A percentile compares a stretch with the other conserved stretches of the same genome.
These are phyloP conservation scores for Ceratocystis diversiconidia DNA, from an alignment of 2,329 filamentous ascomycete species.

Conservation along the genomic window DNA sequence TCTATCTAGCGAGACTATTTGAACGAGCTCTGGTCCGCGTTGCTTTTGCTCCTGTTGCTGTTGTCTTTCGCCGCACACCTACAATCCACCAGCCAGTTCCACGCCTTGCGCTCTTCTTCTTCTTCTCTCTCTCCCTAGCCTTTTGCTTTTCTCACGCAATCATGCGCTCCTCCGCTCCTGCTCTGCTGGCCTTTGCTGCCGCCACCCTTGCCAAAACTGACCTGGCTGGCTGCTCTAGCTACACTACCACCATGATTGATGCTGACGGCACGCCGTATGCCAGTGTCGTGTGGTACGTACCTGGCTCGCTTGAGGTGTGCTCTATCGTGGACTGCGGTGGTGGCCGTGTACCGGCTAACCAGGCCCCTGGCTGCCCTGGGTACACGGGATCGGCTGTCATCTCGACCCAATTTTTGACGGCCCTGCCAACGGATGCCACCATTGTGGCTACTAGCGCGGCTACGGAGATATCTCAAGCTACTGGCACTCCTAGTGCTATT, in stretches of 20 bases:
- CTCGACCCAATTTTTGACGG: conserved; percentile 34
- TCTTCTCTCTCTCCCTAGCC: background rate
- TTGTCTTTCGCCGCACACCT: background rate
- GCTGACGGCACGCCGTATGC: conserved; percentile 28
- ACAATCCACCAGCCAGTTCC: background rate
- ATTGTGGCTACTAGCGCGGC: background rate
- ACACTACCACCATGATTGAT: conserved; percentile 25
- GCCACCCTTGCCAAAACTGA: conserved; percentile 30
- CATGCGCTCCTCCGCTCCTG: conserved; percentile 21
- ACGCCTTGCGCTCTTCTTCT: background rate
- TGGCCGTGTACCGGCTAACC: conserved; percentile 49
- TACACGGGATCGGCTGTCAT: conserved; percentile 44
- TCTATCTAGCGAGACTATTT: background rate
- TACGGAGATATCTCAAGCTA: background rate
- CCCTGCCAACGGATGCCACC: background rate
- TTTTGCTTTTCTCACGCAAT: background rate
- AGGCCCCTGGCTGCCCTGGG: conserved; percentile 43
- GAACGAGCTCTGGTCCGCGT: background rate
- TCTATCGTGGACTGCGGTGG: conserved; percentile 51
- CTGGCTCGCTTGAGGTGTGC: conserved; percentile 51
- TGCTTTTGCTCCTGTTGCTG: background rate
- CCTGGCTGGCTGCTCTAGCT: conserved; percentile 31
- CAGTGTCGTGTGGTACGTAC: conserved; percentile 44
- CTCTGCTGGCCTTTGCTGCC: conserved; percentile 25
- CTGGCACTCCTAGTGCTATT: too few relatives aligned